Conservation (phyloP, 2,329 filamentous ascomycete species). For the Sporothrix humicola region DNA sequence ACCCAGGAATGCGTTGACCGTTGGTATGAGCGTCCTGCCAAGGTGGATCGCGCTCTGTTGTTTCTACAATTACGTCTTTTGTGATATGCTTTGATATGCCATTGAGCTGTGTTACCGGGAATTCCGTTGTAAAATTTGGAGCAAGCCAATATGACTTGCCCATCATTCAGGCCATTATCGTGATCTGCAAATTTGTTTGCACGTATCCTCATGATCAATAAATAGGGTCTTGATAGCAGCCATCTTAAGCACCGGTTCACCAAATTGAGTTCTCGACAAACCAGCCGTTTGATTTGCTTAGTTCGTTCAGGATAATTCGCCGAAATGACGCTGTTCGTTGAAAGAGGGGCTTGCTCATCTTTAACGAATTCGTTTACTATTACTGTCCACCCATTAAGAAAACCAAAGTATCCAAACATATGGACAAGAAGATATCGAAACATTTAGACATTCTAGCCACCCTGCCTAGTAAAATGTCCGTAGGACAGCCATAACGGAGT, state of each 20-base stretch:
- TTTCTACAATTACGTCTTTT: not conserved
- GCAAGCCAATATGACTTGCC: not conserved
- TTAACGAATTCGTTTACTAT: not conserved
- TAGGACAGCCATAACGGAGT: not conserved
- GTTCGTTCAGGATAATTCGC: constrained; percentile 8
- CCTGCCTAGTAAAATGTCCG: not conserved
- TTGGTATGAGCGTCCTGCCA: not conserved
- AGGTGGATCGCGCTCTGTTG: not conserved
- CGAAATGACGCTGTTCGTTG: not conserved
- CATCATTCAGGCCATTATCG: constrained; percentile 1
- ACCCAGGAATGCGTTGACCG: not conserved
- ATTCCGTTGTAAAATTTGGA: not conserved
- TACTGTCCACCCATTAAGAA: not conserved
- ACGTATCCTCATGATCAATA: not conserved
- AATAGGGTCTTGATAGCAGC: not conserved
- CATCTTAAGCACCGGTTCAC: constrained; percentile 8
- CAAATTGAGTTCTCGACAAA: not conserved
- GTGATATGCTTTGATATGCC: not conserved
- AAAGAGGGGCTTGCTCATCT: not conserved
- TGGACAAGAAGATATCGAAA: not conserved
- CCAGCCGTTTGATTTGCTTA: not conserved
- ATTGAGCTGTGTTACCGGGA: not conserved
- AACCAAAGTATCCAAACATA: not conserved
- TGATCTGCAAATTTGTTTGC: not conserved
- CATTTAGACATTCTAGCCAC: not conserved